Base-by-base conservation (phyloP, 2,329 filamentous ascomycete species). In the Aspergillus neotritici region DNA sequence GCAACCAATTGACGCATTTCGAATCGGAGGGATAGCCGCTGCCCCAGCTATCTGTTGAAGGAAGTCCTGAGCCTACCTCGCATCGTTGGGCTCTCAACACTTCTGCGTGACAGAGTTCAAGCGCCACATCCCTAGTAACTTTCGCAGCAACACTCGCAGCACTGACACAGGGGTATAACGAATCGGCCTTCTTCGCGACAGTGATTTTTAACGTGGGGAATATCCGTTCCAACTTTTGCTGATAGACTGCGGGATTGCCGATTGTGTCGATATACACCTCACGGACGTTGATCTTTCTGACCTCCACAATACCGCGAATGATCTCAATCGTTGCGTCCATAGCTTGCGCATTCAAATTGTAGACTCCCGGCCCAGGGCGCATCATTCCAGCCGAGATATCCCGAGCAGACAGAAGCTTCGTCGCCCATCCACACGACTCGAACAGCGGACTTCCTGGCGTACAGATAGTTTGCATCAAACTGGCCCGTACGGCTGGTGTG, bases 211-310 rank as follows among this genome's bases (percentile, higher is more conserved):
- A 69, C 0, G 82, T 83, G 1, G 93, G 91, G 64, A 97, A 97
- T 40, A 94, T 75, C 47, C 82, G 76, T 69, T 91, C 85, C 41
- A 98, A 74, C 61, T 84, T 87, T 60, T 79, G 81, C 73, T 97
- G 90, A 72, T 97, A 95, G 4, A 81, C 72, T 13, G 78, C 81
- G 2, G 91, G 90, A 43, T 77, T 84, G 29, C 91, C 91, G 60
- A 97, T 86, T 2, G 91, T 97, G 69, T 98, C 91, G 62, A 98
- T 90, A 65, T 89, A 98, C 40, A 98, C 86, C 66, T 96, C 87
- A 44, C 75, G 78, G 4, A 97, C 74, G 63, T 94, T 89, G 49
- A 97, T 86, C 30, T 87, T 87, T 12, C 55, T 56, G 14, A 76
- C 75, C 7, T 80, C 81, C 30, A 93, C 76, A 4, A 95, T 86